Evolutionary conservation across 371 early-diverging fungal genomes (phyloP).

Genomic region (Gilbertella persicaria): DNA sequence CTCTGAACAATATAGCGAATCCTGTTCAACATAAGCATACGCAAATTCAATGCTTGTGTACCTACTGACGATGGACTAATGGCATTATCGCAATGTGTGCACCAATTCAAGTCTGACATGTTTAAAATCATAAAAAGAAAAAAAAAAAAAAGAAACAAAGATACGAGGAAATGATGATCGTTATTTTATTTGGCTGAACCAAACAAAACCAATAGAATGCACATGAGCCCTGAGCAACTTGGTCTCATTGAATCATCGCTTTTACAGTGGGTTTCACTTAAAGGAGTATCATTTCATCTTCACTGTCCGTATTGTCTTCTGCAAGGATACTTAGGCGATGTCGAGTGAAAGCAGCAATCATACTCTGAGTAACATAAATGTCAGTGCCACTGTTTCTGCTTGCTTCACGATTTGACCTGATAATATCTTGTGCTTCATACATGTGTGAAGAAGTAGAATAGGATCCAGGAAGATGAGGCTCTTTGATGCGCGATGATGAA

Average conservation of each 20-base stretch:
- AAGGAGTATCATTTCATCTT: background rate
- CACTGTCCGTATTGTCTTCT: background rate
- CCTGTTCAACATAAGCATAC: slow-evolving; percentile 3
- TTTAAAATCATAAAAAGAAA: background rate
- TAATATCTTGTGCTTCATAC: slow-evolving; percentile 32
- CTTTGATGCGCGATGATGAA: slow-evolving; percentile 28
- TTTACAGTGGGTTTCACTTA: background rate
- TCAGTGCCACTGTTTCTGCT: slow-evolving; percentile 13
- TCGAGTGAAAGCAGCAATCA: slow-evolving; percentile 27
- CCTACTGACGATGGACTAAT: slow-evolving; percentile 25
- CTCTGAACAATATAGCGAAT: slow-evolving; percentile 24
- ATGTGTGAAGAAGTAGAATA: slow-evolving; percentile 39
- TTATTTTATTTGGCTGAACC: background rate
- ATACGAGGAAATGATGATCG: background rate
- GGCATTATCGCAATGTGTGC: slow-evolving; percentile 33
- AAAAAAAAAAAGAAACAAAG: slow-evolving; percentile 1
- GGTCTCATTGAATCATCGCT: no score
- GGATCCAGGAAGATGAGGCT: slow-evolving; percentile 26
- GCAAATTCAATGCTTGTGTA: background rate
- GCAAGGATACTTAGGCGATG: background rate
- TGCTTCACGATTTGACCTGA: slow-evolving; percentile 24
- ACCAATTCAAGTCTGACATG: slow-evolving; percentile 34
- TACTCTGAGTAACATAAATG: slow-evolving; percentile 25
- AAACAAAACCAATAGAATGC: background rate
- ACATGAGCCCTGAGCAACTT: background rate